These are phyloP conservation scores for Xylaria sp. DNA, from an alignment of 2,329 filamentous ascomycete genomes.

Conservation along the genomic window DNA sequence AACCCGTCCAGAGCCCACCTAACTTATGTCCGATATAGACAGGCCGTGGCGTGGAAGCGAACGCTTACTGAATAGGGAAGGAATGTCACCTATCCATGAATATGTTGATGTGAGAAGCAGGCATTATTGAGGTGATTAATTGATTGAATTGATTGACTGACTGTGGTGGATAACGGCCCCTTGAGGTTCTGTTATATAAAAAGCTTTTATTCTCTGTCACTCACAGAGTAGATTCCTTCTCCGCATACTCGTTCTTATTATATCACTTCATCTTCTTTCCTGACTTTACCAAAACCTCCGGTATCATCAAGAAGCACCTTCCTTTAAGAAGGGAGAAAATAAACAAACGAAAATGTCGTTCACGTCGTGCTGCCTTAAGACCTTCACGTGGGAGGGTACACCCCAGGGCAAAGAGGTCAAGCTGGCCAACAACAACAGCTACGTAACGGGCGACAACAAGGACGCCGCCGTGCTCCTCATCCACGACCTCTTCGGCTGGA, in stretches of 20 bases:
- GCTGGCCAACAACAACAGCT: slow-evolving; percentile 52
- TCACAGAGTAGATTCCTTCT: neutral
- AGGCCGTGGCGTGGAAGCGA: neutral
- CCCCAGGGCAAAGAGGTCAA: slow-evolving; percentile 52
- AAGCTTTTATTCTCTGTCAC: neutral
- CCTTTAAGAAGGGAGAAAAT: neutral
- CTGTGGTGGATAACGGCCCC: no score
- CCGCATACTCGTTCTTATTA: neutral
- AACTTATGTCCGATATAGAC: slow-evolving; percentile 19
- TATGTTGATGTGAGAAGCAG: neutral
- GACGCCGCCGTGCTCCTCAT: slow-evolving; percentile 53
- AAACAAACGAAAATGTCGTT: slow-evolving; percentile 30
- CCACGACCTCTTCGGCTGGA: slow-evolving; percentile 59
- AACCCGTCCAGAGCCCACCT: slow-evolving; percentile 11
- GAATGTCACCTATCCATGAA: neutral
- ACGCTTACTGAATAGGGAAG: neutral
- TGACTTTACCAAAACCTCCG: no score
- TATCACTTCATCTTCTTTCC: neutral
- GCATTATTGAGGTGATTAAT: neutral
- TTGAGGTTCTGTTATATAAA: slow-evolving; percentile 4
- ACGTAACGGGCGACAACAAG: slow-evolving; percentile 52
- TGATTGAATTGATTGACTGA: neutral
- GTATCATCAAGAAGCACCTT: neutral
- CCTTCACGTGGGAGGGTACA: slow-evolving; percentile 56
- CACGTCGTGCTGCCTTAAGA: slow-evolving; percentile 51